Evolutionary conservation across 441 rosid genomes (phyloP).

Genomic region (Pelargonium myrrhifolium): DNA sequence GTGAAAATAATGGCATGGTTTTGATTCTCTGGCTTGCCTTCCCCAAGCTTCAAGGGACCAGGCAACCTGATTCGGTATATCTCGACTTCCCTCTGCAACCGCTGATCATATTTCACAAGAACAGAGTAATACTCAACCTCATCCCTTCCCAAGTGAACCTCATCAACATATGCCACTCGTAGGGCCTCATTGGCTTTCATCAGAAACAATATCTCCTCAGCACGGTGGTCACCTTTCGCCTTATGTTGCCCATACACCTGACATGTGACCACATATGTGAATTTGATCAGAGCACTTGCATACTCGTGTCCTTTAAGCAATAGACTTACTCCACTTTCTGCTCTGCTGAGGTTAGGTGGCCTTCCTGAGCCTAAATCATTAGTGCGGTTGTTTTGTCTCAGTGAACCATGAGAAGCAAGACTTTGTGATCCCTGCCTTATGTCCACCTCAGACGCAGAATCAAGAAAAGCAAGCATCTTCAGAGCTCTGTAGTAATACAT

Average conservation of each 20-base stretch:
- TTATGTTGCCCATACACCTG: constrained; percentile 15
- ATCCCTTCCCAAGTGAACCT: constrained; percentile 4
- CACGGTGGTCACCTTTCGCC: not conserved
- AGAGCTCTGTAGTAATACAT: constrained; percentile 17
- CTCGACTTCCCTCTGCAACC: constrained; percentile 10
- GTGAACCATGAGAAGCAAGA: not conserved
- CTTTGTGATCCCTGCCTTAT: constrained; percentile 7
- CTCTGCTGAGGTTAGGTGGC: not conserved
- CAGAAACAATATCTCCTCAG: constrained; percentile 12
- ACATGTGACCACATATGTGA: constrained; percentile 14
- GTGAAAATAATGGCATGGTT: constrained; percentile 10
- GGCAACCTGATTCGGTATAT: constrained; percentile 3
- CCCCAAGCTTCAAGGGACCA: constrained; percentile 4
- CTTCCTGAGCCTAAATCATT: not conserved
- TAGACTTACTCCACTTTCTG: not conserved
- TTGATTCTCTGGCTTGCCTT: constrained; percentile 6
- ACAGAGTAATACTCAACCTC: constrained; percentile 12
- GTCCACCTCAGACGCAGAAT: constrained; percentile 9
- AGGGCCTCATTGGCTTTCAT: constrained; percentile 12
- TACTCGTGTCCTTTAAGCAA: constrained; percentile 7
- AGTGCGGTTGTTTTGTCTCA: not conserved
- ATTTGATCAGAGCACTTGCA: constrained; percentile 12
- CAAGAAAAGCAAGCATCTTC: constrained; percentile 12
- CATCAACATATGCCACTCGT: constrained; percentile 18
- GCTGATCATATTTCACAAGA: constrained; percentile 9